Conservation (phyloP, 169 alveolate genomes). For the Theileria luwenshuni region DNA sequence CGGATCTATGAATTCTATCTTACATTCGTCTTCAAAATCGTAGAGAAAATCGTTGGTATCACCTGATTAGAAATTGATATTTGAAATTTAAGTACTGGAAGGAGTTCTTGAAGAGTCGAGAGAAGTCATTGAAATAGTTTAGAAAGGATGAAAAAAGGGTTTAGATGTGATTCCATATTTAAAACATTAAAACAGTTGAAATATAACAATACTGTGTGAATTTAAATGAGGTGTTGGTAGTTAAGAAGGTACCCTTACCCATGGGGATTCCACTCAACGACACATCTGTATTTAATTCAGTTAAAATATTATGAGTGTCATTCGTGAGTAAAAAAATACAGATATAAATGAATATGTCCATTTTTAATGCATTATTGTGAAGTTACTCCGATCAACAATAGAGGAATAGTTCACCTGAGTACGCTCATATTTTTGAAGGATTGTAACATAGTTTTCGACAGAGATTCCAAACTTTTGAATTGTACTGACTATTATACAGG, state of each 20-base stretch:
- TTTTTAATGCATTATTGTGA: constrained; percentile 56
- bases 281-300: too few relatives aligned
- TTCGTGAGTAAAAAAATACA: too few relatives aligned
- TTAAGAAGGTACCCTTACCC: too few relatives aligned
- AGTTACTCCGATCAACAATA: constrained; percentile 44
- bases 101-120: background rate
- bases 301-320: too few relatives aligned
- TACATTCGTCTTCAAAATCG: constrained; percentile 56
- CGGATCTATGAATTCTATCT: constrained; percentile 62
- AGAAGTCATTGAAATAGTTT: too few relatives aligned
- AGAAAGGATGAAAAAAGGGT: too few relatives aligned
- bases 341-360: background rate
- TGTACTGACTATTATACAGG: background rate
- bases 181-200: background rate
- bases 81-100: background rate
- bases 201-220: background rate
- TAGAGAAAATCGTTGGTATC: constrained; percentile 42
- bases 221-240: background rate
- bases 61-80: background rate
- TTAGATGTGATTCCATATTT: too few relatives aligned
- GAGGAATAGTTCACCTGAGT: constrained; percentile 41
- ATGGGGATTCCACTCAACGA: too few relatives aligned
- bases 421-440: background rate
- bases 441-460: background rate
- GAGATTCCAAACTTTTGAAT: background rate